Conservation (phyloP, 2,329 filamentous ascomycete genomes). For the Chaetomium sp. region DNA sequence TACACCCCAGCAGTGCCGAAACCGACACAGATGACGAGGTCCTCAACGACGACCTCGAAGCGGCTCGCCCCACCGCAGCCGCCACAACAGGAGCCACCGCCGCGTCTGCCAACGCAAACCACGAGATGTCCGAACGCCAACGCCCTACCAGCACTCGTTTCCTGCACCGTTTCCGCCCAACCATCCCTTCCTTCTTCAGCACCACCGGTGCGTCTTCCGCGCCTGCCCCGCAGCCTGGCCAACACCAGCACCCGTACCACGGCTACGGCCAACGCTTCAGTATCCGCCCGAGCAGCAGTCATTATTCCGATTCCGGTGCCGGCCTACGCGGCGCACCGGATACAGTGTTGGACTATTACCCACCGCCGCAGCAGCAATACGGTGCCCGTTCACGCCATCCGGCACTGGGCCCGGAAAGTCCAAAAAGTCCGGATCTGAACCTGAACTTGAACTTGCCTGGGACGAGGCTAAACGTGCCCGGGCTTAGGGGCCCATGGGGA, state of each 20-base stretch:
- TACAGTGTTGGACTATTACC: slow-evolving; percentile 13
- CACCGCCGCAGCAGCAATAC: background rate
- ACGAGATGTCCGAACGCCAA: slow-evolving; percentile 27
- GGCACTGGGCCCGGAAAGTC: slow-evolving; percentile 18
- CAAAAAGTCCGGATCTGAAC: slow-evolving; percentile 35
- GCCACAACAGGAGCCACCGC: slow-evolving; percentile 10
- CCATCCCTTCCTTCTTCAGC: slow-evolving; percentile 27
- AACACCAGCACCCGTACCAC: background rate
- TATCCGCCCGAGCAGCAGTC: slow-evolving; percentile 24
- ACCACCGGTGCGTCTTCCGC: slow-evolving; percentile 8
- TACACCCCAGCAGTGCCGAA: background rate
- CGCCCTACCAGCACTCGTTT: slow-evolving; percentile 17
- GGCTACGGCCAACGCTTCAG: background rate
- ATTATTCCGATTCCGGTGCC: slow-evolving; percentile 26
- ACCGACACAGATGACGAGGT: background rate
- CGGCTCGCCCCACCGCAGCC: background rate
- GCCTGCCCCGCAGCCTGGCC: background rate
- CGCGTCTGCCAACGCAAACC: background rate
- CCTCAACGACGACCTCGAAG: slow-evolving; percentile 21
- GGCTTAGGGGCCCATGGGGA: slow-evolving; percentile 28
- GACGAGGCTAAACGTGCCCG: slow-evolving; percentile 36
- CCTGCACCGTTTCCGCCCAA: slow-evolving; percentile 27
- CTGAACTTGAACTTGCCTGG: slow-evolving; percentile 36
- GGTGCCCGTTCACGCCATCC: background rate
- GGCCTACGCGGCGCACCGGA: slow-evolving; percentile 16